These are phyloP conservation scores for Filosporella fistucella DNA, from an alignment of 495 filamentous ascomycete species.

Conservation along the genomic window DNA sequence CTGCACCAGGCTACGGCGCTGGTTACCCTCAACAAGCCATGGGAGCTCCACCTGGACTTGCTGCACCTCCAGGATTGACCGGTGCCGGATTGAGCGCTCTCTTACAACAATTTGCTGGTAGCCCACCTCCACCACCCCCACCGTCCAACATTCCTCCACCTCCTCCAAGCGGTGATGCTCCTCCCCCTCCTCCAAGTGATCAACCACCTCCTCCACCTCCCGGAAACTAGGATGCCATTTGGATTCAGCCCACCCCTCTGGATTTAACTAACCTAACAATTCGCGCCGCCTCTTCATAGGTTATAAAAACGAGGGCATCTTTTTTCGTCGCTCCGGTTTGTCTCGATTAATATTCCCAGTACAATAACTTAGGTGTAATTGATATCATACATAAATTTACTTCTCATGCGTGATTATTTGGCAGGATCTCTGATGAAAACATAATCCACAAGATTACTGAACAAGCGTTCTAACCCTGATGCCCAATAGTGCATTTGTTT, in stretches of 20 bases:
- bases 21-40: conserved; percentile 55
- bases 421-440: too few relatives aligned
- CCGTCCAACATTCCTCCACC: conserved; percentile 47
- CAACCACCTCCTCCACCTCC: conserved; percentile 66
- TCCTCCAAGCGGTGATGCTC: conserved; percentile 65
- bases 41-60: conserved; percentile 55
- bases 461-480: too few relatives aligned
- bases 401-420: too few relatives aligned
- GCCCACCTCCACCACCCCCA: conserved; percentile 49
- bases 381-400: too few relatives aligned
- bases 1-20: conserved; percentile 40
- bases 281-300: too few relatives aligned
- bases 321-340: too few relatives aligned
- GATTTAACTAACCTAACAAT: not conserved
- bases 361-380: too few relatives aligned
- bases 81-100: conserved; percentile 51
- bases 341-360: too few relatives aligned
- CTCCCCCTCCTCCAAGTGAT: conserved; percentile 73
- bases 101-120: conserved; percentile 59
- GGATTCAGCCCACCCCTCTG: not conserved
- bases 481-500: too few relatives aligned
- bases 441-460: too few relatives aligned
- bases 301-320: too few relatives aligned
- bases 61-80: conserved; percentile 55
- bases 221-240: conserved; percentile 6